These are phyloP conservation scores for Clonostachys chloroleuca DNA, from an alignment of 2,329 filamentous ascomycete genomes.

Conservation along the genomic window DNA sequence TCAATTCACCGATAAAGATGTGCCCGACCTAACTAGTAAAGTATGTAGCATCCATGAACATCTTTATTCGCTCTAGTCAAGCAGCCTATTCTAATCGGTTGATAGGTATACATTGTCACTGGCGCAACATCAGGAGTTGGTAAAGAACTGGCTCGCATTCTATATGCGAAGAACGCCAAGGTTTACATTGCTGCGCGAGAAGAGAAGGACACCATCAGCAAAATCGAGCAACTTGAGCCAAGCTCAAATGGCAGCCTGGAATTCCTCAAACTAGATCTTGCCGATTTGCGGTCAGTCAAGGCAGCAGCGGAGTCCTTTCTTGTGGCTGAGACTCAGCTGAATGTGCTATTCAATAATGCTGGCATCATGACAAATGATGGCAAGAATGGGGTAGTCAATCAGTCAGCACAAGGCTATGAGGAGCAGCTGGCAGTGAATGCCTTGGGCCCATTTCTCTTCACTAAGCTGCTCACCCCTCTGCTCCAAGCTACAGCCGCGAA, in stretches of 20 bases:
- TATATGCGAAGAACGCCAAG: constrained; percentile 44
- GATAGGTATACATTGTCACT: constrained; percentile 42
- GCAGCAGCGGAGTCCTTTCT: constrained; percentile 13
- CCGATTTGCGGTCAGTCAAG: constrained; percentile 20
- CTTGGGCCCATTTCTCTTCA: constrained; percentile 28
- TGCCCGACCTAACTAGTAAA: constrained; percentile 44
- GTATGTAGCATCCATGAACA: constrained; percentile 25
- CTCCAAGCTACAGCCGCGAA: constrained; percentile 18
- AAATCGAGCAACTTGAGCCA: constrained; percentile 23
- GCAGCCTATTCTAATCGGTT: neutral
- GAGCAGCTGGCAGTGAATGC: constrained; percentile 30
- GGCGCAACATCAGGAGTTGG: constrained; percentile 32
- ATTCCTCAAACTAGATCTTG: constrained; percentile 33
- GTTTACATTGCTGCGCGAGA: constrained; percentile 45
- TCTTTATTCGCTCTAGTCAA: constrained; percentile 10
- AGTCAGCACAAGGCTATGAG: constrained; percentile 14
- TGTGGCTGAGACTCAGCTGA: constrained; percentile 15
- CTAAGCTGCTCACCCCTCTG: constrained; percentile 23
- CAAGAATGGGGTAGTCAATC: neutral
- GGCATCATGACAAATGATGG: constrained; percentile 19
- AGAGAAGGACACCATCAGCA: constrained; percentile 27
- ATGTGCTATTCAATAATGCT: constrained; percentile 33
- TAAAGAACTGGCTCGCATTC: constrained; percentile 41
- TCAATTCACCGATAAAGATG: constrained; percentile 45
- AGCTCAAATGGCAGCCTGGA: constrained; percentile 24